A percentile compares a stretch with the other conserved stretches of the same genome.
Evolutionary conservation across 805 yeast genomes (phyloP).

Genomic region (Candida sakaeoensis): DNA sequence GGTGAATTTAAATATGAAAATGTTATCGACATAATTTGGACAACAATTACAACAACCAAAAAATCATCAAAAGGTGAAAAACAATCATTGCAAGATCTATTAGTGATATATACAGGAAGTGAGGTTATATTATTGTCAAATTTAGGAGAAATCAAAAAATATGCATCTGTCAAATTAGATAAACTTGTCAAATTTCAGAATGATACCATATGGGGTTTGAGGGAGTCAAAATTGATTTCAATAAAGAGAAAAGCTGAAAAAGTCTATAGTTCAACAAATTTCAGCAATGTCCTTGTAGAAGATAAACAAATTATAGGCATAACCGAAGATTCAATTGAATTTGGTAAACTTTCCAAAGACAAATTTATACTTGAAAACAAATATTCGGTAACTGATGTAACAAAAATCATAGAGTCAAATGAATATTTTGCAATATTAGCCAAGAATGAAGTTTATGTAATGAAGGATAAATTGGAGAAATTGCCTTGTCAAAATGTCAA

Average conservation of each 20-base stretch:
- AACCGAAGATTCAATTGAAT: neutral
- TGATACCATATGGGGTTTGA: neutral
- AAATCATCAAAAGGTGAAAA: conserved; percentile 4
- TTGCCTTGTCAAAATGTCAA: conserved; percentile 1
- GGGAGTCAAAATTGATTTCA: neutral
- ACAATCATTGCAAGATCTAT: conserved; percentile 1
- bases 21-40: conserved; percentile 7
- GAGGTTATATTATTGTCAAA: conserved; percentile 1
- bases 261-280: neutral
- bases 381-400: neutral
- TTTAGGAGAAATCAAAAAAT: neutral
- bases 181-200: conserved; percentile 1
- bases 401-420: neutral
- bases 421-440: conserved; percentile 5
- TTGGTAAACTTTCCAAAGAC: conserved; percentile 2
- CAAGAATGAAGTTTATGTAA: neutral
- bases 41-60: neutral
- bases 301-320: neutral
- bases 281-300: neutral
- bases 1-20: neutral
- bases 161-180: neutral
- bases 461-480: neutral
- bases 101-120: neutral
- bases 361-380: conserved; percentile 7
- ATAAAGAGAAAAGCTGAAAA: neutral